phyloP scores from a whole-genome alignment of 2,329 filamentous ascomycete species.

The Xenosphaeropsis pyriputrescens region DNA sequence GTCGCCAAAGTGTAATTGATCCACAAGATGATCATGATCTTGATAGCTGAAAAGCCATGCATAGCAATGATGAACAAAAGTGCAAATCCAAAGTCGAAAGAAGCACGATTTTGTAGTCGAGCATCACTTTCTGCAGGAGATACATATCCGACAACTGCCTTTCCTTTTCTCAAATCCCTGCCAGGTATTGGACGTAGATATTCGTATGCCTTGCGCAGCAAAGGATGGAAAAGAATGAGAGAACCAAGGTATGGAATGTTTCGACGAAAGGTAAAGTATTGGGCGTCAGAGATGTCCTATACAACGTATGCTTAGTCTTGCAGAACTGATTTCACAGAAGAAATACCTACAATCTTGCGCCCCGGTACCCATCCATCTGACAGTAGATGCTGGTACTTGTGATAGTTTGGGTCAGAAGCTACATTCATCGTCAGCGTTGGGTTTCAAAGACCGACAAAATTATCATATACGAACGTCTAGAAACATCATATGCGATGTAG shows the following conservation, averaged over 20 bases:
- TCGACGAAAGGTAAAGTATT: conserved; percentile 72
- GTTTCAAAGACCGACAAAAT: background rate
- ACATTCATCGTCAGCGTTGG: conserved; percentile 7
- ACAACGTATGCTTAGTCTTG: background rate
- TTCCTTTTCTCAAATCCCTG: background rate
- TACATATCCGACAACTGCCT: conserved; percentile 21
- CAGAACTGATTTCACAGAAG: background rate
- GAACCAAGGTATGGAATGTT: conserved; percentile 72
- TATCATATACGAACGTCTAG: conserved; percentile 45
- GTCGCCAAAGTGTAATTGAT: conserved; percentile 73
- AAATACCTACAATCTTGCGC: conserved; percentile 59
- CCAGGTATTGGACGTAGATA: conserved; percentile 12
- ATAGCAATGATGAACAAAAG: conserved; percentile 63
- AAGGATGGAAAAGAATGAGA: conserved; percentile 64
- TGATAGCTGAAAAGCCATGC: conserved; percentile 74
- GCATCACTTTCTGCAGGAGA: conserved; percentile 30
- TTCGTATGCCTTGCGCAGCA: conserved; percentile 63
- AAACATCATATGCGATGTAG: conserved; percentile 76
- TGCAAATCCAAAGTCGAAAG: conserved; percentile 76
- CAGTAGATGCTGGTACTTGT: conserved; percentile 56
- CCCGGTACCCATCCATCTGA: conserved; percentile 83
- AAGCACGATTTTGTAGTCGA: conserved; percentile 53
- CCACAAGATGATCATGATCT: conserved; percentile 67
- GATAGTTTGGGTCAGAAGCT: conserved; percentile 74
- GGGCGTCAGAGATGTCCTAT: conserved; percentile 76